A percentile compares a stretch with the other conserved stretches of the same genome.
phyloP scores from a whole-genome alignment of 306 rosid genomes.

The Abrus precatorius region DNA sequence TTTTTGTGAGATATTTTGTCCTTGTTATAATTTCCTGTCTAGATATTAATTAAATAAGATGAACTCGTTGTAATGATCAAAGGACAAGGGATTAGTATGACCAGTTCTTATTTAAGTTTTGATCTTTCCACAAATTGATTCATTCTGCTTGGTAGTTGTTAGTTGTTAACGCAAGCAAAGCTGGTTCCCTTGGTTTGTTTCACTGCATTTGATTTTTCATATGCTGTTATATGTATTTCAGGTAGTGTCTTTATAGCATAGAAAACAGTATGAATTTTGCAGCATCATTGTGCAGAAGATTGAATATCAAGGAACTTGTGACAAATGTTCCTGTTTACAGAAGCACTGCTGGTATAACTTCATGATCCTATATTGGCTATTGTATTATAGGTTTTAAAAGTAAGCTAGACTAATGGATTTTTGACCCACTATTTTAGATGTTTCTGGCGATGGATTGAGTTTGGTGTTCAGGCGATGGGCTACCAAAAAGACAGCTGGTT shows the following conservation, averaged over 20 bases:
- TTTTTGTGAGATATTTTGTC: constrained; percentile 4
- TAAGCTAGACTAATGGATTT: constrained; percentile 39
- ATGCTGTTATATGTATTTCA: constrained; percentile 31
- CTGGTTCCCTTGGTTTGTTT: not conserved
- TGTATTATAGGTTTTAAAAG: constrained; percentile 14
- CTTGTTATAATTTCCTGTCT: not conserved
- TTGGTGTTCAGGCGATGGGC: constrained; percentile 90
- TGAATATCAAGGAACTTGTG: constrained; percentile 72
- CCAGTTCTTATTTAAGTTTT: constrained; percentile 2
- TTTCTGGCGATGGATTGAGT: constrained; percentile 77
- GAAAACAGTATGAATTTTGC: constrained; percentile 62
- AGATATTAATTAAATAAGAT: constrained; percentile 9
- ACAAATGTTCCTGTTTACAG: constrained; percentile 69
- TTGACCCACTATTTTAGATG: constrained; percentile 56
- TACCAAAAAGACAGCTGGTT: constrained; percentile 83
- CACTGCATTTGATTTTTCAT: not conserved
- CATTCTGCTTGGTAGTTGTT: constrained; percentile 23
- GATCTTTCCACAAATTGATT: constrained; percentile 19
- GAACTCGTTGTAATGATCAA: not conserved
- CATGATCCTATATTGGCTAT: constrained; percentile 21
- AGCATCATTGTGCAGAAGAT: constrained; percentile 68
- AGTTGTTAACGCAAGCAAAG: constrained; percentile 9
- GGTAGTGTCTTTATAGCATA: constrained; percentile 36
- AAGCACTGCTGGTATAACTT: constrained; percentile 64
- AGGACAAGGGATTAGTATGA: not conserved